phyloP scores from a whole-genome alignment of 805 yeast genomes.

The Lachancea quebecensis region DNA sequence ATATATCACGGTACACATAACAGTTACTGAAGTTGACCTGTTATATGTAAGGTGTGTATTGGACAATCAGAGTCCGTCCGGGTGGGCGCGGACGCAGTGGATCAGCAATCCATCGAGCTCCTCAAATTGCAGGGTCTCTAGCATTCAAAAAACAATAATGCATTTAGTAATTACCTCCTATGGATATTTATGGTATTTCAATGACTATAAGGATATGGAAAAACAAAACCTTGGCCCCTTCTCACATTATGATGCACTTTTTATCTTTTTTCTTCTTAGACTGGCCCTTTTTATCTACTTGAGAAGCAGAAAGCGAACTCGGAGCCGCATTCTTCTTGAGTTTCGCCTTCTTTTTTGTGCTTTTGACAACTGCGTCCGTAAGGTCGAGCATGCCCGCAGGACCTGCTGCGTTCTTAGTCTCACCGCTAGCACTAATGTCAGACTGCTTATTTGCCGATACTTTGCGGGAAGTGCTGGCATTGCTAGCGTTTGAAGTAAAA shows the following conservation, averaged over 20 bases:
- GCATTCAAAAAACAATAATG: too few species aligned
- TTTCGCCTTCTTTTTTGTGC: not conserved
- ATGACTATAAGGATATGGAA: not conserved
- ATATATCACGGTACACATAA: too few species aligned
- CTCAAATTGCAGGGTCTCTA: too few species aligned
- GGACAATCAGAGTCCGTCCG: too few species aligned
- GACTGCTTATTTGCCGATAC: not conserved
- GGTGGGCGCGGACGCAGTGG: too few species aligned
- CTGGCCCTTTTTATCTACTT: slow-evolving; percentile 1
- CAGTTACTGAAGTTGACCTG: too few species aligned
- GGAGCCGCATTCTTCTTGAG: not conserved
- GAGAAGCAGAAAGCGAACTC: not conserved
- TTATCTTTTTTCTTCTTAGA: slow-evolving; percentile 10
- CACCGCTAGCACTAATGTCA: not conserved
- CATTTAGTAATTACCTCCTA: too few species aligned
- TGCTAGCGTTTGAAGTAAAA: not conserved
- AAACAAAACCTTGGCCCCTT: not conserved
- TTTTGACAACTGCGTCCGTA: not conserved
- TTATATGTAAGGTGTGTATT: too few species aligned
- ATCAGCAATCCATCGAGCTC: too few species aligned
- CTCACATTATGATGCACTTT: slow-evolving; percentile 18
- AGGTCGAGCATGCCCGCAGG: not conserved
- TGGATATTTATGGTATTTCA: too few species aligned
- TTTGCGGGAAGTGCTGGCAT: not conserved
- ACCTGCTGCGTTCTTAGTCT: not conserved